These are phyloP conservation scores for Carex parvula DNA, from an alignment of 176 grass and related monocot genomes.

Conservation along the genomic window DNA sequence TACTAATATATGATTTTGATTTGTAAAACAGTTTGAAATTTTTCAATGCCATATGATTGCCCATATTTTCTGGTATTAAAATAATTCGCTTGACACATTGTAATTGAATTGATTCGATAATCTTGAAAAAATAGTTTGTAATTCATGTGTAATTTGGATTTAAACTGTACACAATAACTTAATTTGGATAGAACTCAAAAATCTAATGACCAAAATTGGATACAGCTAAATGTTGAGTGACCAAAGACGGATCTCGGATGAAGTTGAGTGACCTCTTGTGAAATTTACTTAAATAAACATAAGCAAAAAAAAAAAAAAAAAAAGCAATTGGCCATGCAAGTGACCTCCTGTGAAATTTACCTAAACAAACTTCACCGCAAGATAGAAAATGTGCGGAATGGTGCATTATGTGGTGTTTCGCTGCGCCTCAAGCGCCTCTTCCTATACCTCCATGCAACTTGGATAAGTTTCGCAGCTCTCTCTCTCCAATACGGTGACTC, in stretches of 20 bases:
- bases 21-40: too few species aligned
- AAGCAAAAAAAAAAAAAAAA: background rate
- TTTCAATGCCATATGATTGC: too few species aligned
- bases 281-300: background rate
- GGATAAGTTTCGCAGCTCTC: constrained; percentile 68
- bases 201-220: too few species aligned
- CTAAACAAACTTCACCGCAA: constrained; percentile 18
- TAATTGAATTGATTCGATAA: too few species aligned
- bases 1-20: too few species aligned
- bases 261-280: background rate
- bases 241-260: background rate
- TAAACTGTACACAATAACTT: too few species aligned
- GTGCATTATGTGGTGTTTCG: constrained; percentile 36
- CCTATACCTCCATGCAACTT: constrained; percentile 87
- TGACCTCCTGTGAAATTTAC: too few species aligned
- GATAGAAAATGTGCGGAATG: constrained; percentile 13
- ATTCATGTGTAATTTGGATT: too few species aligned
- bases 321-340: background rate
- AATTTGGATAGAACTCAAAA: too few species aligned
- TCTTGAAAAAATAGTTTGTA: too few species aligned
- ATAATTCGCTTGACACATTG: too few species aligned
- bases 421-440: constrained; percentile 56
- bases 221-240: background rate
- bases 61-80: too few species aligned
- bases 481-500: constrained; percentile 94